These are phyloP conservation scores for Alternaria viburni DNA, from an alignment of 2,329 filamentous ascomycete species.

Conservation along the genomic window DNA sequence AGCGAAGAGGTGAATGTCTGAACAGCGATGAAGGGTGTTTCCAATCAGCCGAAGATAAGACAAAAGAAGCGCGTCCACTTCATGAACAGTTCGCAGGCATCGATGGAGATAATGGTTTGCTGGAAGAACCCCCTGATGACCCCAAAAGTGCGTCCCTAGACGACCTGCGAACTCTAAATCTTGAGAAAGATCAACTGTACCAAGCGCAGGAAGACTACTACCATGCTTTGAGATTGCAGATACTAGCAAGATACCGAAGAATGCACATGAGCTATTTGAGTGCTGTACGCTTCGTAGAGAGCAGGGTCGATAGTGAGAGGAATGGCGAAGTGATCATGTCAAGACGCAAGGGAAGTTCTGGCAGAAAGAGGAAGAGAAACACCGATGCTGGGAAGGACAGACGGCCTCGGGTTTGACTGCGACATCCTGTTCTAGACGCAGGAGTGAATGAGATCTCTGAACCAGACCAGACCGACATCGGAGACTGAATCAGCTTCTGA, in stretches of 20 bases:
- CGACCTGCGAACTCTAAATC: neutral
- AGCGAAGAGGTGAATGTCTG: too few species aligned
- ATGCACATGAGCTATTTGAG: neutral
- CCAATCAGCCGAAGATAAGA: too few species aligned
- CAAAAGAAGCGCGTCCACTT: too few species aligned
- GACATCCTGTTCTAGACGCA: too few species aligned
- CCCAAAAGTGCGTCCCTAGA: neutral
- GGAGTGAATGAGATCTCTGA: too few species aligned
- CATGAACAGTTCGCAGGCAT: neutral
- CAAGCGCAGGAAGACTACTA: neutral
- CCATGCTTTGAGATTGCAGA: neutral
- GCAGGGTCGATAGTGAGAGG: too few species aligned
- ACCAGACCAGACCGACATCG: neutral
- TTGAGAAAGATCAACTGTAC: neutral
- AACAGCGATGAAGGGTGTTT: too few species aligned
- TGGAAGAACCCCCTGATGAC: neutral
- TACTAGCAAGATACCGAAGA: neutral
- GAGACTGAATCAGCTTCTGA: neutral
- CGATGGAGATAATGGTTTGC: neutral
- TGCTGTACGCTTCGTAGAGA: neutral
- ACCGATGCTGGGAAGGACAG: too few species aligned
- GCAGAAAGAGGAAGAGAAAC: neutral
- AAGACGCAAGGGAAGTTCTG: too few species aligned
- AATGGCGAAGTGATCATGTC: too few species aligned
- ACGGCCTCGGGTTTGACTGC: too few species aligned